Conservation (phyloP, 2,329 filamentous ascomycete genomes). For the Aspergillus fructus region DNA sequence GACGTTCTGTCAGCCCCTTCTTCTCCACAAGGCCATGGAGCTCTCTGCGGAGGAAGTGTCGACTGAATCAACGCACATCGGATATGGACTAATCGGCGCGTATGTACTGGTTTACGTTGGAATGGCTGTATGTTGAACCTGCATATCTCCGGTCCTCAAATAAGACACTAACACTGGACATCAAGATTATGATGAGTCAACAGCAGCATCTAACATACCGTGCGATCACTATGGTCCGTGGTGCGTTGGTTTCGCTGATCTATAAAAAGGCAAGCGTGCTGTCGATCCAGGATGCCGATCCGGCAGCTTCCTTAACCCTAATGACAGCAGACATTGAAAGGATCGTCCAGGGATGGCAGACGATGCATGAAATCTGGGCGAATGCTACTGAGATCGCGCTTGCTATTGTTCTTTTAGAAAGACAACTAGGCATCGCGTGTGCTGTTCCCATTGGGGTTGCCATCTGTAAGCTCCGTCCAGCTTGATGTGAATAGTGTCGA, state of each 20-base stretch:
- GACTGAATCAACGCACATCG: slow-evolving; percentile 31
- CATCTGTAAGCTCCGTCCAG: slow-evolving; percentile 28
- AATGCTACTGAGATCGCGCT: slow-evolving; percentile 46
- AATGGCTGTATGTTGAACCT: slow-evolving; percentile 33
- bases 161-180: background rate
- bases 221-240: slow-evolving; percentile 44
- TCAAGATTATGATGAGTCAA: slow-evolving; percentile 39
- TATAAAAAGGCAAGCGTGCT: slow-evolving; percentile 45
- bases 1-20: slow-evolving; percentile 40
- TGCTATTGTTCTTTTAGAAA: slow-evolving; percentile 44
- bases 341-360: slow-evolving; percentile 42
- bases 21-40: slow-evolving; percentile 37
- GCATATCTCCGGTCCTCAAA: background rate
- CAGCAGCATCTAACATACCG: slow-evolving; percentile 46
- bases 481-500: too few relatives aligned
- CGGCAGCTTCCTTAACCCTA: slow-evolving; percentile 41
- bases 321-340: slow-evolving; percentile 50
- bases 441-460: slow-evolving; percentile 46
- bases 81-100: slow-evolving; percentile 46
- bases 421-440: slow-evolving; percentile 45
- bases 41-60: slow-evolving; percentile 31
- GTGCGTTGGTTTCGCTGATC: slow-evolving; percentile 49
- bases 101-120: slow-evolving; percentile 46
- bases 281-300: slow-evolving; percentile 33
- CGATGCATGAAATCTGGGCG: slow-evolving; percentile 48